Base-by-base conservation (phyloP, 768 basidiomycete genomes). In the Filobasidium wieringae region DNA sequence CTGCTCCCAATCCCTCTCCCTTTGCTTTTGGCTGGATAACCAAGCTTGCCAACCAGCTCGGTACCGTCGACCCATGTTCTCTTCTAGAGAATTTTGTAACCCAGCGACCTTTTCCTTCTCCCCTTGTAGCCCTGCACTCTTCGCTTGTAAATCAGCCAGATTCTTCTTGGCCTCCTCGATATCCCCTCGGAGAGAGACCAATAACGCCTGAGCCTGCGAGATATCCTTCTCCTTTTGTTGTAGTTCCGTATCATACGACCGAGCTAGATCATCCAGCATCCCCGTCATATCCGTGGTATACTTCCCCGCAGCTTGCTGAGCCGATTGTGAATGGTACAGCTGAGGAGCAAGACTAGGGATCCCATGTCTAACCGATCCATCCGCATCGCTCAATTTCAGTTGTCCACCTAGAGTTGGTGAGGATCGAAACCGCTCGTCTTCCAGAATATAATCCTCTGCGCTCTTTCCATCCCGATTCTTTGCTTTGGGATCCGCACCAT, bases 401-500 rank as follows among this genome's bases (percentile, higher is more conserved):
- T 86, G 81, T 8, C 87, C 84, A 12, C 82, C 80, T 7, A 88
- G 84, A 0, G 83, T 80, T 2, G 92, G 92, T 7, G 90, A 93
- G 0, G 88, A 87, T 36, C 93, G 81, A 76, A 96, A 96, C 49
- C 92, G 83, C 73, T 97, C 95, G 70, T 99, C 95, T 72, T 99
- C 95, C 33, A 99, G 80, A 63, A 99, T 97, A 68, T 97, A 99
- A 71, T 97, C 95, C 75, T 99, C 93, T 2, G 95, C 87, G 59
- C 85, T 91, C 77, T 97, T 97, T 49, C 89, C 88, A 66, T 99
- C 95, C 57, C 85, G 80, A 70, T 99, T 99, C 60, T 83, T 79
- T 61, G 97, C 82, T 75, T 95, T 95, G 4, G 93, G 91, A 71
- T 97, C 88, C 0, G 90, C 95, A 7, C 90, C 91, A 66, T 96